A percentile compares a stretch with the other conserved stretches of the same genome.
These are phyloP conservation scores for Tylopilus balloui DNA, from an alignment of 768 basidiomycete genomes.

Conservation along the genomic window DNA sequence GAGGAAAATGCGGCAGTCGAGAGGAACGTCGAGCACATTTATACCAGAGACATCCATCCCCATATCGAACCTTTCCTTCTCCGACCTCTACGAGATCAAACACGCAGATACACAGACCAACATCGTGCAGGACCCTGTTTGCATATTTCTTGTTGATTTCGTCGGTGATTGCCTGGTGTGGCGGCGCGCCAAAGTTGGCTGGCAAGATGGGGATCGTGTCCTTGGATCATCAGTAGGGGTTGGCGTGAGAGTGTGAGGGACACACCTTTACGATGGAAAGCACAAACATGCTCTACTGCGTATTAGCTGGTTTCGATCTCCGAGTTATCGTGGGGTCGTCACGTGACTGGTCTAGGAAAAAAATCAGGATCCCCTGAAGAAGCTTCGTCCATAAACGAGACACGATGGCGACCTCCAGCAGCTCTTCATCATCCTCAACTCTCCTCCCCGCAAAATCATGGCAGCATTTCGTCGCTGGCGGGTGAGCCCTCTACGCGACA, in stretches of 20 bases:
- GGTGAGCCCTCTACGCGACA: conserved; percentile 45
- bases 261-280: conserved; percentile 43
- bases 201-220: conserved; percentile 91
- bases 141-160: conserved; percentile 96
- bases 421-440: conserved; percentile 32
- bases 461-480: conserved; percentile 83
- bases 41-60: conserved; percentile 94
- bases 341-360: conserved; percentile 15
- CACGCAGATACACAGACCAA: conserved; percentile 86
- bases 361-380: no score
- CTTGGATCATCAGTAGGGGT: conserved; percentile 35
- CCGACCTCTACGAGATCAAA: conserved; percentile 84
- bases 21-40: conserved; percentile 50
- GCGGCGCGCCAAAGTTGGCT: conserved; percentile 73
- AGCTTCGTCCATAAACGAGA: no score
- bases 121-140: conserved; percentile 84
- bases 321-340: neutral
- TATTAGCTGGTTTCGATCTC: no score
- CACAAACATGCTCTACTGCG: conserved; percentile 36
- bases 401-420: conserved; percentile 17
- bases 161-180: conserved; percentile 73
- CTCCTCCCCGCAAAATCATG: conserved; percentile 71
- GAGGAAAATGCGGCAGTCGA: neutral
- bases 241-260: neutral
- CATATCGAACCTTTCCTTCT: conserved; percentile 91